These are phyloP conservation scores for Eustoma russellianum DNA, from an alignment of 257 asterid genomes.

Conservation along the genomic window DNA sequence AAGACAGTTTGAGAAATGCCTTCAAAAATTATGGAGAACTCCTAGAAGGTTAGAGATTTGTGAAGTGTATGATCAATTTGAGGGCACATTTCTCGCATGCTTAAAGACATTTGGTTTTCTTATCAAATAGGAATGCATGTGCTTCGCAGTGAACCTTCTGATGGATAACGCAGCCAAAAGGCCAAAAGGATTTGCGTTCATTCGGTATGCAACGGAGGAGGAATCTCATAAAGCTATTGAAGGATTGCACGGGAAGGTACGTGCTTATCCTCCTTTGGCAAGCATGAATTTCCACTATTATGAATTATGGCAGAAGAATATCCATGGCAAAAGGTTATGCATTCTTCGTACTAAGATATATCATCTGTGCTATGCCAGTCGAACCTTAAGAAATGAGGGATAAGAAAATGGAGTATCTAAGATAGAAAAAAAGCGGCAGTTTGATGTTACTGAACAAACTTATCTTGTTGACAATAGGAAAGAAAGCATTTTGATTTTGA, in stretches of 20 bases:
- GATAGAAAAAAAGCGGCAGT: too few relatives aligned
- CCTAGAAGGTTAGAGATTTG: slow-evolving; percentile 43
- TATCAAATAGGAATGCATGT: not conserved
- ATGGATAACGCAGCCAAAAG: slow-evolving; percentile 86
- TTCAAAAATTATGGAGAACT: slow-evolving; percentile 64
- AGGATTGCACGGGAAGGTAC: slow-evolving; percentile 94
- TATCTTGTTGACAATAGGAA: too few relatives aligned
- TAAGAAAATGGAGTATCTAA: too few relatives aligned
- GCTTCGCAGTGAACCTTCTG: slow-evolving; percentile 51
- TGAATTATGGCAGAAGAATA: too few relatives aligned
- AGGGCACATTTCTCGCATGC: not conserved
- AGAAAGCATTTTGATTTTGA: too few relatives aligned
- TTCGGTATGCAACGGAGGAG: slow-evolving; percentile 55
- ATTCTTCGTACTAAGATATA: too few relatives aligned
- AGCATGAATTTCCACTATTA: not conserved
- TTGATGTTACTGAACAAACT: too few relatives aligned
- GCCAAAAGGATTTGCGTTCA: slow-evolving; percentile 80
- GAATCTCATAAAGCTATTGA: slow-evolving; percentile 75
- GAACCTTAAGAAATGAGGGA: too few relatives aligned
- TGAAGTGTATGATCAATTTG: not conserved
- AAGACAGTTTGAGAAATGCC: slow-evolving; percentile 57
- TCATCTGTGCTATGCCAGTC: too few relatives aligned
- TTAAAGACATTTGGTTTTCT: not conserved
- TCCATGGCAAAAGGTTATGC: too few relatives aligned
- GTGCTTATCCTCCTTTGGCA: not conserved